Evolutionary conservation across 2,329 filamentous ascomycete species (phyloP), one percentile per base, ranked within the genome.

Genomic region (Tolypocladium nubicola): DNA sequence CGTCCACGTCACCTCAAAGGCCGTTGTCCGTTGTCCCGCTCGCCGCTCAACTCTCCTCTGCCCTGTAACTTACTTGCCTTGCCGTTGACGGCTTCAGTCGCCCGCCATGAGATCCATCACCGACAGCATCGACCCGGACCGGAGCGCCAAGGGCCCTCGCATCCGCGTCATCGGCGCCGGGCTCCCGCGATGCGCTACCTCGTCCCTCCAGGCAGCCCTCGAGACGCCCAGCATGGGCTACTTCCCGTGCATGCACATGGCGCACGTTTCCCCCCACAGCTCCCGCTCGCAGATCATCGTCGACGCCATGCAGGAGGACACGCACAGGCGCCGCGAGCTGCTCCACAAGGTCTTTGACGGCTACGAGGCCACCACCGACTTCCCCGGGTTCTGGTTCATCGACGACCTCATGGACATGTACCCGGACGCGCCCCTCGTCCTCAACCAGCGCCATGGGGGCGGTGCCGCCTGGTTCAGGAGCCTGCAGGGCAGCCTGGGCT

Each of bases 331-430:
- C 0, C 66, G 65, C 14, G 68, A 69, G 53, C 57, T 72, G 23
- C 59, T 72, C 0, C 62, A 61, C n/a, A 52, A 64, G 33, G 59
- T 73, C 11, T 65, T 72, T 41, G 62, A 67, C 16, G 69, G 70
- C 1, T 68, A 71, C 53, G 61, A 61, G 0, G 64, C 66, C 10
- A 61, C 65, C 0, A 61, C 64, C 43, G 62, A 73, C 54, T 65
- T 72, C 14, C 71, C 71, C 0, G 67, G 63, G 1, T 61, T 68
- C 4, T 62, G 63, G 45, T 73, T 74, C 59, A 60, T 66, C 0
- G 65, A 68, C 11, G 71, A 73, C 43, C 58, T 74, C 40, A 72
- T 73, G 68, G 72, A 74, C 37, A 68, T 71, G 62, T 74, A 71
- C 8, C 70, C 70, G 0, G 67, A 72, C 3, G 68, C 68, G 1